Evolutionary conservation across 2,329 filamentous ascomycete species (phyloP), one percentile per base, ranked within the genome.

Genomic region (Blastomyces gilchristii): DNA sequence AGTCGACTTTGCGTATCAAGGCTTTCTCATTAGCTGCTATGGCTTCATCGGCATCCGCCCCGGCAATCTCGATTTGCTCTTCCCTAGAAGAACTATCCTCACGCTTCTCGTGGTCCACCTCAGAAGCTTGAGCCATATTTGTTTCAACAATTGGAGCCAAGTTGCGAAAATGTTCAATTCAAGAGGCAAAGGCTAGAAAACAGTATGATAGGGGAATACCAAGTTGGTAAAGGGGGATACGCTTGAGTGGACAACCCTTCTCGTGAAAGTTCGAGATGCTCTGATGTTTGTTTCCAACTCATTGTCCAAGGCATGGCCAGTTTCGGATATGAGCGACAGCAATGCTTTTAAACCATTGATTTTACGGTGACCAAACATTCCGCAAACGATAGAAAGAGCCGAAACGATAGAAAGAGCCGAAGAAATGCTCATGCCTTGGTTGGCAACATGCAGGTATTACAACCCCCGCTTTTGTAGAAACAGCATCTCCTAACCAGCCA

Each of bases 1-100:
- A 78, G 73, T 95, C 90, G 68, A 94, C 79, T 37, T 71, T 72
- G 6, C 70, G 68, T 8, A 73, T 69, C 52, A 78, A 69, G 58
- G 74, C 72, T 63, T 71, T 74, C 67, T 78, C 75, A n/a, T 61
- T 57, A 14, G 43, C 34, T 41, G 47, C 14, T 16, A 41, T 39
- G 16, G 60, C 61, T n/a, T 50, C 61, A 37, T 58, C 16, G 14
- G 54, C 39, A 37, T 65, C 62, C 12, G 47, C 37, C 12, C n/a
- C 52, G 16, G 31, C 25, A 63, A 63, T 39, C 41, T 64, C 63
- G 45, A 52, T 39, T 18, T 52, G 28, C 34, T 37, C 45, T 39
- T 61, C 45, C 16, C 37, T 28, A 16, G 58, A 34, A 22, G 58
- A 25, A 25, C n/a, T 22, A 5, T 37, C 53, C 22, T 28, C 34